Percentiles rank a stretch among this genome's conserved stretches.
phyloP scores from a whole-genome alignment of 805 yeast species.

The Cyberlindnera galapagoensis region DNA sequence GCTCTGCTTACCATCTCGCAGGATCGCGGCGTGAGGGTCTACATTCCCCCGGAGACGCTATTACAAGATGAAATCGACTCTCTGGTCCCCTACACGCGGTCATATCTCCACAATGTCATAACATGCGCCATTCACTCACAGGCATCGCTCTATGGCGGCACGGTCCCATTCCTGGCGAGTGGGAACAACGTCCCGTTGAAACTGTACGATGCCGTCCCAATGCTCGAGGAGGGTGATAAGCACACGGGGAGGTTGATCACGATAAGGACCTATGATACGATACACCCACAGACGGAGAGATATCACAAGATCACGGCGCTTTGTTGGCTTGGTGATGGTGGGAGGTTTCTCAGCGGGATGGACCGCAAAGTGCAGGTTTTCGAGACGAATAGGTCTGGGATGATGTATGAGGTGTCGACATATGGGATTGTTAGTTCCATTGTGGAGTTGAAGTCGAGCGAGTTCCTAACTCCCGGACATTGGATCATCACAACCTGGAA shows the following conservation, averaged over 20 bases:
- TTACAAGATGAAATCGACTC: constrained; percentile 12
- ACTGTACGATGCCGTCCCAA: constrained; percentile 20
- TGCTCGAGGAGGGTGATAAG: too few relatives aligned
- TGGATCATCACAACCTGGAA: constrained; percentile 28
- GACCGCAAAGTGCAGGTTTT: constrained; percentile 28
- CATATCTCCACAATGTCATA: constrained; percentile 26
- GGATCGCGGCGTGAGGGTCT: constrained; percentile 33
- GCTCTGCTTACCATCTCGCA: constrained; percentile 30
- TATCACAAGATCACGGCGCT: constrained; percentile 26
- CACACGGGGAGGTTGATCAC: constrained; percentile 11
- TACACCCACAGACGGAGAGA: constrained; percentile 28
- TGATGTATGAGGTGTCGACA: constrained; percentile 8
- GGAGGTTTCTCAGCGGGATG: too few relatives aligned
- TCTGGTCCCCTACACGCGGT: constrained; percentile 30
- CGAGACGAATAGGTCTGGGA: constrained; percentile 24
- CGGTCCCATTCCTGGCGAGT: constrained; percentile 24
- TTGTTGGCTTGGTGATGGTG: too few relatives aligned
- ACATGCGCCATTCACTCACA: constrained; percentile 28
- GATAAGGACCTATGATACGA: constrained; percentile 24
- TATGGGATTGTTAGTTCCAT: constrained; percentile 21
- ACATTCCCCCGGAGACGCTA: constrained; percentile 25
- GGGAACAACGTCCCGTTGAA: constrained; percentile 31
- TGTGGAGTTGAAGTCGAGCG: constrained; percentile 3
- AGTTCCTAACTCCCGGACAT: constrained; percentile 12
- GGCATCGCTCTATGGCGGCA: constrained; percentile 26